Evolutionary conservation across 495 filamentous ascomycete species (phyloP).

Genomic region (Podospora appendiculata): DNA sequence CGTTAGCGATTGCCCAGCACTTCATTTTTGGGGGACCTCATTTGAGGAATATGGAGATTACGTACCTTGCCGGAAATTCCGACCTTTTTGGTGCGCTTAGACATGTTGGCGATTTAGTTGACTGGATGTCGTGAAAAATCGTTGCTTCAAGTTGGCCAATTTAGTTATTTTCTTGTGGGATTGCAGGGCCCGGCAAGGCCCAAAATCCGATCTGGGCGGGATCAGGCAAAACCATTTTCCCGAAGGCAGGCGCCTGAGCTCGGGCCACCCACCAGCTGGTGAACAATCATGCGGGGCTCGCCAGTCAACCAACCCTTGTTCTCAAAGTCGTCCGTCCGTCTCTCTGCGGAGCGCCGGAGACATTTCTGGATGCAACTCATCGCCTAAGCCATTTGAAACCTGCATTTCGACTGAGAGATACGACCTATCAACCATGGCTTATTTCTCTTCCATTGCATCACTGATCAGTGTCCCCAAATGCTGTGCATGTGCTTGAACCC

Average conservation of each 20-base stretch:
- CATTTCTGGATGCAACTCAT: no score
- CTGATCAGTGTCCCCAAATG: no score
- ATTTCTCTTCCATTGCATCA: no score
- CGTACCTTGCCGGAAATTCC: constrained; percentile 58
- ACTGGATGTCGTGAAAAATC: constrained; percentile 14
- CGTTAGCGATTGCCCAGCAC: constrained; percentile 7
- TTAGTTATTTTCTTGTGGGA: constrained; percentile 18
- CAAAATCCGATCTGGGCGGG: background rate
- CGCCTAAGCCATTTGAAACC: no score
- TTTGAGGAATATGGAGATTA: constrained; percentile 1
- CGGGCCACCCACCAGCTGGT: background rate
- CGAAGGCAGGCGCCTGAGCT: constrained; percentile 1
- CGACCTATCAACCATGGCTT: no score
- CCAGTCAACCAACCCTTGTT: no score
- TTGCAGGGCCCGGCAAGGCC: background rate
- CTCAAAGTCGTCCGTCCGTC: no score
- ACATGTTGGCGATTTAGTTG: constrained; percentile 61
- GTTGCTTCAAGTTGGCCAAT: constrained; percentile 7
- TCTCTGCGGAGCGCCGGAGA: no score
- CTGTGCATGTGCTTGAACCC: no score
- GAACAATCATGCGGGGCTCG: no score
- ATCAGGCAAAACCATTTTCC: constrained; percentile 23
- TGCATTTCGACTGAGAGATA: no score
- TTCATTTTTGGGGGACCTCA: background rate
- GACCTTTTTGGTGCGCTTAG: constrained; percentile 98